A percentile compares a stretch with the other conserved stretches of the same genome.
Conservation (phyloP, 495 filamentous ascomycete genomes). For the Lineolata rhizophorae region DNA sequence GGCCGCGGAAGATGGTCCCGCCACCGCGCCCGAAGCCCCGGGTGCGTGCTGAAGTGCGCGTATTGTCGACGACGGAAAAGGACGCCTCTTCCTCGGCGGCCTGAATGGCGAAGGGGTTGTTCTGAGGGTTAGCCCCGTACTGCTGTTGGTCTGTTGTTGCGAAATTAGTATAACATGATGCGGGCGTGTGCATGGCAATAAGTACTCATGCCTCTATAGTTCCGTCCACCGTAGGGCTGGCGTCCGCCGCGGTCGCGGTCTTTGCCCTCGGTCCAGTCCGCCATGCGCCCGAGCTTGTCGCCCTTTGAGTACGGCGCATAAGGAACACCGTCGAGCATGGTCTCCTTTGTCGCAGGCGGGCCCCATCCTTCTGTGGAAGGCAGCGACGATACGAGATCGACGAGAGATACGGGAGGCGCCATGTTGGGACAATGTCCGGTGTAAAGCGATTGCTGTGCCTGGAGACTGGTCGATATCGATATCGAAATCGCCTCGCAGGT, state of each 20-base stretch:
- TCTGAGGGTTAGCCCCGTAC: conserved; percentile 70
- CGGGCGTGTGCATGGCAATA: not conserved
- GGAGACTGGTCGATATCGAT: too few relatives aligned
- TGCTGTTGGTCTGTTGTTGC: conserved; percentile 64
- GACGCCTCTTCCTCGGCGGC: conserved; percentile 86
- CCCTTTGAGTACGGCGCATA: conserved; percentile 96
- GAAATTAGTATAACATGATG: conserved; percentile 1
- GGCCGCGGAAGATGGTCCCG: conserved; percentile 68
- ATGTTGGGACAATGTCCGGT: too few relatives aligned
- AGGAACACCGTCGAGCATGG: conserved; percentile 77
- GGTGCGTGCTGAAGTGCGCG: conserved; percentile 56
- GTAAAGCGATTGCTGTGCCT: too few relatives aligned
- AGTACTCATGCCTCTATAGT: conserved; percentile 65
- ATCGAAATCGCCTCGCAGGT: too few relatives aligned
- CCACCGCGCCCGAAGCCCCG: conserved; percentile 74
- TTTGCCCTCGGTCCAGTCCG: conserved; percentile 97
- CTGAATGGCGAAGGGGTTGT: conserved; percentile 67
- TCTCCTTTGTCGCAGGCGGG: conserved; percentile 56
- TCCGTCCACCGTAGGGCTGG: conserved; percentile 75
- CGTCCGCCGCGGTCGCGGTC: conserved; percentile 56
- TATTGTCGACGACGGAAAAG: conserved; percentile 96
- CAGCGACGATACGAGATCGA: conserved; percentile 35
- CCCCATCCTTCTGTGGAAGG: conserved; percentile 62
- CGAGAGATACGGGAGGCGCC: conserved; percentile 35
- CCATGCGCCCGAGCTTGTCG: conserved; percentile 97